Percentiles rank a stretch among this genome's conserved stretches.
These are phyloP conservation scores for Ambrosia trifida DNA, from an alignment of 129 eudicot species.

Conservation along the genomic window DNA sequence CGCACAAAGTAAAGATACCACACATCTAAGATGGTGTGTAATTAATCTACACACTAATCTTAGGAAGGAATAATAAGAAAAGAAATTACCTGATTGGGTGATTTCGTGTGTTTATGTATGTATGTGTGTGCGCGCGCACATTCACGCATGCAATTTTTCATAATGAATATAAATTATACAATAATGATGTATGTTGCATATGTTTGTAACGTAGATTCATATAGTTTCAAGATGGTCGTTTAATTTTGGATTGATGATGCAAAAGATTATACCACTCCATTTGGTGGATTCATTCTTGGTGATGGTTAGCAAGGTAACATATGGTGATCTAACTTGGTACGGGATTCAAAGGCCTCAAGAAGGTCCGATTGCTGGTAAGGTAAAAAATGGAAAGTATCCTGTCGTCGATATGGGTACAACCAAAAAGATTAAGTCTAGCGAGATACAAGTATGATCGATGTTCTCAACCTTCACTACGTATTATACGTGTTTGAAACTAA, in stretches of 20 bases:
- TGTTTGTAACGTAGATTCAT: conserved; percentile 53
- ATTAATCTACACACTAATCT: too few relatives aligned
- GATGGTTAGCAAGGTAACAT: conserved; percentile 41
- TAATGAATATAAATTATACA: background rate
- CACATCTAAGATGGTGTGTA: too few relatives aligned
- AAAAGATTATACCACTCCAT: conserved; percentile 39
- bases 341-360: conserved; percentile 60
- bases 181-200: background rate
- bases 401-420: conserved; percentile 58
- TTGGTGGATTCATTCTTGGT: conserved; percentile 52
- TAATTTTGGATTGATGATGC: conserved; percentile 36
- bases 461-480: background rate
- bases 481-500: background rate
- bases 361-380: conserved; percentile 61
- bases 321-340: conserved; percentile 59
- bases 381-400: conserved; percentile 61
- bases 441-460: conserved; percentile 49
- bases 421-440: conserved; percentile 56
- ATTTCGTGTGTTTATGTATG: too few relatives aligned
- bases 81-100: too few relatives aligned
- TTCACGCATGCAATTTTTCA: background rate
- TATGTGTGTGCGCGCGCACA: too few relatives aligned
- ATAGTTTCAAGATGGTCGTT: conserved; percentile 53
- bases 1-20: too few relatives aligned
- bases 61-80: too few relatives aligned